Evolutionary conservation across 2,329 filamentous ascomycete species (phyloP).

Genomic region (Hymenotorrendiella dingleyae): DNA sequence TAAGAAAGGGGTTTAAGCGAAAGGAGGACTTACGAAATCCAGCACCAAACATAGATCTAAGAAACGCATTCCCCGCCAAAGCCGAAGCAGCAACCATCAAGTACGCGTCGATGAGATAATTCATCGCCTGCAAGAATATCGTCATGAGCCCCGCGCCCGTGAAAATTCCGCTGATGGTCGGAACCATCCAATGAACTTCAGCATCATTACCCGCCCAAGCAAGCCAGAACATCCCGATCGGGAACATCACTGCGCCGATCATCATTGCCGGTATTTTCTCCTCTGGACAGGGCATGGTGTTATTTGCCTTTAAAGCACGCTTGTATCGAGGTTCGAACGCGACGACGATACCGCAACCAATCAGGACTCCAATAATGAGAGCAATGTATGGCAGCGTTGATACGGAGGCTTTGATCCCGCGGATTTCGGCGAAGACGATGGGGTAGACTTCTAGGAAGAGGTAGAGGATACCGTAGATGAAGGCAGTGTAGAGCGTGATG

Average conservation of each 20-base stretch:
- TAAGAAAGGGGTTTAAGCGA: too few relatives aligned
- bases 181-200: constrained; percentile 14
- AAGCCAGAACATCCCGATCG: constrained; percentile 34
- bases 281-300: constrained; percentile 31
- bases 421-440: constrained; percentile 37
- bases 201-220: constrained; percentile 31
- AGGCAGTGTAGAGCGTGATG: constrained; percentile 43
- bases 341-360: constrained; percentile 19
- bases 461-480: constrained; percentile 47
- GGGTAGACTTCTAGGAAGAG: constrained; percentile 30
- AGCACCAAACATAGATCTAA: constrained; percentile 16
- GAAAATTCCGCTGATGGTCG: constrained; percentile 36
- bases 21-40: constrained; percentile 34
- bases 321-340: constrained; percentile 29
- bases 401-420: constrained; percentile 31
- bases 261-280: constrained; percentile 36
- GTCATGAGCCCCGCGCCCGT: constrained; percentile 56
- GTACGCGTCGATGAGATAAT: constrained; percentile 19
- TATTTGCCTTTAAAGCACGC: constrained; percentile 26
- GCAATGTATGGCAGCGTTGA: constrained; percentile 37
- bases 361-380: constrained; percentile 32
- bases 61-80: constrained; percentile 20
- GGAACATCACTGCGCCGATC: constrained; percentile 34
- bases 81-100: constrained; percentile 18
- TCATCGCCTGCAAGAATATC: constrained; percentile 41